Evolutionary conservation across 257 asterid genomes (phyloP).

Genomic region (Mentha longifolia): DNA sequence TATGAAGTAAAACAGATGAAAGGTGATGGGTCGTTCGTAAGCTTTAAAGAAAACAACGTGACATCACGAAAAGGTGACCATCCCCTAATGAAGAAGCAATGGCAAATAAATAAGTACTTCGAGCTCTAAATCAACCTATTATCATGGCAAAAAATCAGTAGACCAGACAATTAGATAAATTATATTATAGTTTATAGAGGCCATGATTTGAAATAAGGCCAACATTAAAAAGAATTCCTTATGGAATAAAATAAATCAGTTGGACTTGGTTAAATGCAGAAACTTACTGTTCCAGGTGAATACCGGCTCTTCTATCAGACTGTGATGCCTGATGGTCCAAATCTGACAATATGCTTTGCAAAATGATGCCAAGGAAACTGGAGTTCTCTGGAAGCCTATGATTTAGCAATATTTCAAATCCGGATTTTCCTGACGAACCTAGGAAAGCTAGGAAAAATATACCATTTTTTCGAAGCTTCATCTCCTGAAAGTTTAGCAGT

Average conservation of each 20-base stretch:
- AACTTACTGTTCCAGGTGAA: slow-evolving; percentile 69
- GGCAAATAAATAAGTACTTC: neutral
- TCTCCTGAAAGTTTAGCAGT: slow-evolving; percentile 61
- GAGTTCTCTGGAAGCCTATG: slow-evolving; percentile 55
- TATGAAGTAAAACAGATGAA: neutral
- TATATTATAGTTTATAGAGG: neutral
- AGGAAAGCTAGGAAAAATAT: slow-evolving; percentile 80
- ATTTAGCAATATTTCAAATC: slow-evolving; percentile 64
- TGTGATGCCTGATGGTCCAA: slow-evolving; percentile 62
- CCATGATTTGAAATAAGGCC: neutral
- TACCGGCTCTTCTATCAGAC: slow-evolving; percentile 50
- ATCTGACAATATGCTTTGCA: slow-evolving; percentile 71
- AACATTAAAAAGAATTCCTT: neutral
- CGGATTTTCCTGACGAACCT: slow-evolving; percentile 72
- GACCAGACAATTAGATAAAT: neutral
- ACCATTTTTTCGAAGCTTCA: slow-evolving; percentile 84
- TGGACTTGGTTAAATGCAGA: slow-evolving; percentile 4
- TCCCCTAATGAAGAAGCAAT: neutral
- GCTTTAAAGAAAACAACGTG: neutral
- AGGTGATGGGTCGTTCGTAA: neutral
- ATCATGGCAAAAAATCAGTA: neutral
- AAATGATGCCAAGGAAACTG: slow-evolving; percentile 61
- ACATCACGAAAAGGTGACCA: slow-evolving; percentile 11
- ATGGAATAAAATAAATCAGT: slow-evolving; percentile 3
- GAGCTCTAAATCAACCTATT: slow-evolving; percentile 12